phyloP scores from a whole-genome alignment of 2,329 filamentous ascomycete genomes.

The Xylaria sp. region DNA sequence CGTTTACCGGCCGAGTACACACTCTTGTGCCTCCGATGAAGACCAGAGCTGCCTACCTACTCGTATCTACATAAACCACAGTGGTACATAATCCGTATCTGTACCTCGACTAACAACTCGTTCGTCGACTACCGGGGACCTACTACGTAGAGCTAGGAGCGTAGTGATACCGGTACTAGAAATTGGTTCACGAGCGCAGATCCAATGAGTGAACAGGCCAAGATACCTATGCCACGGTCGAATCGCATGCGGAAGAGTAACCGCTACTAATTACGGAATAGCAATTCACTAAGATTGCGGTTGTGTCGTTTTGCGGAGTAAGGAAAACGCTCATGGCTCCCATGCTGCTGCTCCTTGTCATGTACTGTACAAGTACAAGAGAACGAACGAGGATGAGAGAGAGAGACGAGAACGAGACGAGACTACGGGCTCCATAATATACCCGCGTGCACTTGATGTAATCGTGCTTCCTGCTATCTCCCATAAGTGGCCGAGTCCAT shows the following conservation, averaged over 20 bases:
- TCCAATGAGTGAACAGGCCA: neutral
- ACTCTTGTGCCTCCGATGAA: too few relatives aligned
- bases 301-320: neutral
- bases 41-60: too few relatives aligned
- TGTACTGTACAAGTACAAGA: neutral
- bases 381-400: too few relatives aligned
- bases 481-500: neutral
- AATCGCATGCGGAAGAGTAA: neutral
- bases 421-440: neutral
- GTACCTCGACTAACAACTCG: too few relatives aligned
- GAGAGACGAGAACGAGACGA: too few relatives aligned
- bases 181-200: neutral
- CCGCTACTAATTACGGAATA: neutral
- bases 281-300: neutral
- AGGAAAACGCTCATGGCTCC: neutral
- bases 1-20: too few relatives aligned
- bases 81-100: too few relatives aligned
- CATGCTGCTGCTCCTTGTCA: too few relatives aligned
- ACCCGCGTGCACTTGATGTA: neutral
- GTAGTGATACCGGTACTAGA: neutral
- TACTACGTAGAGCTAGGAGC: neutral
- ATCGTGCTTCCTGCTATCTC: neutral
- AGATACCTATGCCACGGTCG: neutral
- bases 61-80: too few relatives aligned
- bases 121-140: too few relatives aligned